Conservation (phyloP, 495 filamentous ascomycete genomes). For the Penicillium canariense region DNA sequence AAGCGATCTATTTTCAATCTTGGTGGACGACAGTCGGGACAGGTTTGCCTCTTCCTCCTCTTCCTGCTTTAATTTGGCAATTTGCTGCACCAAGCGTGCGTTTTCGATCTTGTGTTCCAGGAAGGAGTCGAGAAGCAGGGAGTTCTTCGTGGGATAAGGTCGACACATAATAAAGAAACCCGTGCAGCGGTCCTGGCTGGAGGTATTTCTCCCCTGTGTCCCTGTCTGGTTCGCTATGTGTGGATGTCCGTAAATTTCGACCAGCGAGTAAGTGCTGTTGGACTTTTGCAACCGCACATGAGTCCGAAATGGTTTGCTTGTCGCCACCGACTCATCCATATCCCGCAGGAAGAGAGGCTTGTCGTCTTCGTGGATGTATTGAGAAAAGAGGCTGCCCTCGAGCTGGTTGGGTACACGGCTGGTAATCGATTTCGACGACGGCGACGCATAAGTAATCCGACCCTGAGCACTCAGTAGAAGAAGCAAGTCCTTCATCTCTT, state of each 20-base stretch:
- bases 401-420: conserved; percentile 71
- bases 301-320: conserved; percentile 72
- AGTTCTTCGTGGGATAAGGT: conserved; percentile 86
- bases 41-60: conserved; percentile 72
- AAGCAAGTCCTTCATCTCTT: conserved; percentile 86
- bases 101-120: conserved; percentile 98
- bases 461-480: conserved; percentile 85
- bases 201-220: conserved; percentile 44
- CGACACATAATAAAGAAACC: conserved; percentile 94
- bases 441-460: conserved; percentile 78
- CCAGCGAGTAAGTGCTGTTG: conserved; percentile 71
- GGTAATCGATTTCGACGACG: conserved; percentile 73
- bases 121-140: conserved; percentile 83
- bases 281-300: conserved; percentile 85
- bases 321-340: conserved; percentile 88
- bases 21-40: conserved; percentile 11
- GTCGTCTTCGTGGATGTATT: conserved; percentile 89
- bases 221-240: conserved; percentile 71
- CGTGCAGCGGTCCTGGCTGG: conserved; percentile 68
- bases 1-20: conserved; percentile 2
- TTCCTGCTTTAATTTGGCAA: conserved; percentile 80
- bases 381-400: conserved; percentile 67
- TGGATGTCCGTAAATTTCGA: conserved; percentile 89
- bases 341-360: conserved; percentile 79
- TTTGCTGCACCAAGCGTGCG: conserved; percentile 77